Conservation (phyloP, 2,329 filamentous ascomycete genomes). For the Exophiala calicioides region DNA sequence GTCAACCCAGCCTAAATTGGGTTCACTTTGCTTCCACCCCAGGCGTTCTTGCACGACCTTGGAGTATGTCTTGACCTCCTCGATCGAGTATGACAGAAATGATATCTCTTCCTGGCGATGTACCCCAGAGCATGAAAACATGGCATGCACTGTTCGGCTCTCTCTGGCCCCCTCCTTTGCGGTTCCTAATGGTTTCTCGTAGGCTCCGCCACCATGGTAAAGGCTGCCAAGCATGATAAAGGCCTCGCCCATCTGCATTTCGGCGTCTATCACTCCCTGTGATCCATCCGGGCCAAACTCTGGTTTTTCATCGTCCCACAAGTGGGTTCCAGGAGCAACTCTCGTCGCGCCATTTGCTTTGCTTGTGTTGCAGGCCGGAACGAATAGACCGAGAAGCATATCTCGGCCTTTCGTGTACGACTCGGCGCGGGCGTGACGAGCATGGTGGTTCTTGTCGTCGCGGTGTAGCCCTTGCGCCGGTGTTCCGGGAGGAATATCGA, state of each 20-base stretch:
- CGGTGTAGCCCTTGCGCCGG: constrained; percentile 40
- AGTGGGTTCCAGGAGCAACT: constrained; percentile 41
- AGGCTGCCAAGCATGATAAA: constrained; percentile 43
- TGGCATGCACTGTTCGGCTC: constrained; percentile 40
- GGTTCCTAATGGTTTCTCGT: constrained; percentile 33
- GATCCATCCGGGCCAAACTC: constrained; percentile 36
- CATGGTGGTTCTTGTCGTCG: constrained; percentile 45
- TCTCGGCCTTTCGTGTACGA: constrained; percentile 37
- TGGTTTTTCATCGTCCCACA: constrained; percentile 43
- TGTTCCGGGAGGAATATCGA: constrained; percentile 39
- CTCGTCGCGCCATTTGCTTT: constrained; percentile 42
- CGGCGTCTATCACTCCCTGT: constrained; percentile 36
- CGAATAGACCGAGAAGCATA: constrained; percentile 41
- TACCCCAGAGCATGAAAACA: constrained; percentile 44
- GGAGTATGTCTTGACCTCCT: constrained; percentile 43
- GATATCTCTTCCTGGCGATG: constrained; percentile 42
- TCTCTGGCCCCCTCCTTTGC: constrained; percentile 17
- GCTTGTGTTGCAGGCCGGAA: constrained; percentile 40
- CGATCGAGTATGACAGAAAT: constrained; percentile 40
- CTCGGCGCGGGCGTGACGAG: constrained; percentile 32
- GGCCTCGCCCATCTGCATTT: constrained; percentile 40
- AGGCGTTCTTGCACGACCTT: constrained; percentile 40
- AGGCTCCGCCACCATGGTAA: constrained; percentile 41
- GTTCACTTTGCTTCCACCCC: constrained; percentile 45
- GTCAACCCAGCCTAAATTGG: constrained; percentile 46